Percentiles rank a stretch among this genome's conserved stretches.
Conservation (phyloP, 176 grass and related monocot species). For the Eragrostis nindensis region DNA sequence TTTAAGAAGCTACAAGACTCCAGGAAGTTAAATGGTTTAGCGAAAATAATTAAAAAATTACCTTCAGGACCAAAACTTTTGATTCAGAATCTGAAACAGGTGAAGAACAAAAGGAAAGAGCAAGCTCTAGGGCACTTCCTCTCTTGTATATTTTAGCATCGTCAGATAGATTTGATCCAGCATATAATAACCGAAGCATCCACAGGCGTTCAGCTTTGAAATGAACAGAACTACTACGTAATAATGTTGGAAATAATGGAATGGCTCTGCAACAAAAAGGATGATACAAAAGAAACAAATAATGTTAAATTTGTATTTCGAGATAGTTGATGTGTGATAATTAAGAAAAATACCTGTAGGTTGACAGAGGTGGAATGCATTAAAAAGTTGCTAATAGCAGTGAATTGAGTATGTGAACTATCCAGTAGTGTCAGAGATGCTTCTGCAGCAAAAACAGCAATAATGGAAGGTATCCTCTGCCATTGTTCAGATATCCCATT, state of each 20-base stretch:
- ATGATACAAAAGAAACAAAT: slow-evolving; percentile 29
- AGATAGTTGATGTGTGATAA: neutral
- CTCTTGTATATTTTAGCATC: slow-evolving; percentile 88
- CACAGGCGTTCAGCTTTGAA: slow-evolving; percentile 81
- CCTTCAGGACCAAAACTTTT: slow-evolving; percentile 70
- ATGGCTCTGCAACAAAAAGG: slow-evolving; percentile 58
- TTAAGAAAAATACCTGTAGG: slow-evolving; percentile 63
- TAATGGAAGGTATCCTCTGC: slow-evolving; percentile 84
- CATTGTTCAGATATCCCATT: slow-evolving; percentile 92
- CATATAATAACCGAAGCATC: slow-evolving; percentile 91
- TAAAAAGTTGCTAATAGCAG: slow-evolving; percentile 79
- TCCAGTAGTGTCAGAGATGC: slow-evolving; percentile 81
- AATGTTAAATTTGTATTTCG: neutral
- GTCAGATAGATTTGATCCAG: slow-evolving; percentile 77
- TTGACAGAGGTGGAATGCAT: slow-evolving; percentile 66
- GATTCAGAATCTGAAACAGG: slow-evolving; percentile 76
- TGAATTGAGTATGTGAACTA: slow-evolving; percentile 69
- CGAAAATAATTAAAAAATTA: slow-evolving; percentile 44
- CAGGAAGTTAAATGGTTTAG: slow-evolving; percentile 16
- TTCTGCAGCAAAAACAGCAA: slow-evolving; percentile 91
- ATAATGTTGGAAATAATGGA: slow-evolving; percentile 85
- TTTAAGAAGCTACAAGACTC: slow-evolving; percentile 19
- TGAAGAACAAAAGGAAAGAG: slow-evolving; percentile 74
- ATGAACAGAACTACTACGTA: slow-evolving; percentile 71
- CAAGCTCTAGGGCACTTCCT: slow-evolving; percentile 61